Evolutionary conservation across 1,284 basidiomycete species (phyloP).

Genomic region (Trichosporon asahii): DNA sequence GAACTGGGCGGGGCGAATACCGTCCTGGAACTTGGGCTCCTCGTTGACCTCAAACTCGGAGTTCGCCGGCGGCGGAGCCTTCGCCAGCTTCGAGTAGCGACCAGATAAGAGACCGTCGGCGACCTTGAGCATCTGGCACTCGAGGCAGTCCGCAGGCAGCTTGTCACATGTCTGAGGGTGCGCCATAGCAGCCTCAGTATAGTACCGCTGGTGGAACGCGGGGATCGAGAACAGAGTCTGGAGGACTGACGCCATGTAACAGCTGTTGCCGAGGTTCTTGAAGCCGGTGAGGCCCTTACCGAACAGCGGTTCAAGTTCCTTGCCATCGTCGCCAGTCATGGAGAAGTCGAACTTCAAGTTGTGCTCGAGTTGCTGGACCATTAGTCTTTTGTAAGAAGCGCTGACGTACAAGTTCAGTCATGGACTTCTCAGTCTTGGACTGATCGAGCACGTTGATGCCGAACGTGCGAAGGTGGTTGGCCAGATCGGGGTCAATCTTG

Average conservation of each 20-base stretch:
- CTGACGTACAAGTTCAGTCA: slow-evolving; percentile 79
- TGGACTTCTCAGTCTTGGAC: slow-evolving; percentile 92
- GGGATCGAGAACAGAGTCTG: slow-evolving; percentile 82
- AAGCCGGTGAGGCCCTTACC: slow-evolving; percentile 87
- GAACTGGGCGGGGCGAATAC: slow-evolving; percentile 78
- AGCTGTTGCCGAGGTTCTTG: slow-evolving; percentile 92
- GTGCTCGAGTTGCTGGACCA: slow-evolving; percentile 91
- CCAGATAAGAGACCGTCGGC: slow-evolving; percentile 90
- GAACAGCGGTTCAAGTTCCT: slow-evolving; percentile 80
- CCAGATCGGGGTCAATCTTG: slow-evolving; percentile 73
- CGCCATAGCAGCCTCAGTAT: slow-evolving; percentile 54
- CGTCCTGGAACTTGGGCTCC: slow-evolving; percentile 68
- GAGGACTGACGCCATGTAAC: slow-evolving; percentile 93
- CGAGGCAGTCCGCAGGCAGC: slow-evolving; percentile 78
- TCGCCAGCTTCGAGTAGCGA: slow-evolving; percentile 72
- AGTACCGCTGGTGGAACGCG: slow-evolving; percentile 72
- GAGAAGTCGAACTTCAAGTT: slow-evolving; percentile 95
- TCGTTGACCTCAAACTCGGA: slow-evolving; percentile 41
- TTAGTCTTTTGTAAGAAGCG: slow-evolving; percentile 18
- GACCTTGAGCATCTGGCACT: slow-evolving; percentile 92
- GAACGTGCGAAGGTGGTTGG: slow-evolving; percentile 71
- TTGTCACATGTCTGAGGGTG: slow-evolving; percentile 69
- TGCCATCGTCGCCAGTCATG: slow-evolving; percentile 84
- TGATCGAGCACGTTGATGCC: slow-evolving; percentile 82
- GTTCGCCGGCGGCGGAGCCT: slow-evolving; percentile 33